Evolutionary conservation across 768 basidiomycete genomes (phyloP).

Genomic region (Xerocomellus chrysenteron): DNA sequence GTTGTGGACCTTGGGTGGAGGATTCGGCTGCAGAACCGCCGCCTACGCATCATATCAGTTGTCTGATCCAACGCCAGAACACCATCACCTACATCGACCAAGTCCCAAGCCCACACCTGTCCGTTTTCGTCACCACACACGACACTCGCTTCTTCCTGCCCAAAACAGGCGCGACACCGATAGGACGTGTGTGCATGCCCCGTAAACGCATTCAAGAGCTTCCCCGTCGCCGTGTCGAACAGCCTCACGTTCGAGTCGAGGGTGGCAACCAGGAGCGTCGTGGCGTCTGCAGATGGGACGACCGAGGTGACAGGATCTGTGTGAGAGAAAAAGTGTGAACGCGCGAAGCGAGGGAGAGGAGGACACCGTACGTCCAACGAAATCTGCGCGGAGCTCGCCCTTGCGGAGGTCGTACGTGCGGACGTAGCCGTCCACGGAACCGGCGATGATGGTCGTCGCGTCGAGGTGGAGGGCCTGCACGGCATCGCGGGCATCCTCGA

Average conservation of each 20-base stretch:
- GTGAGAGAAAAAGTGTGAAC: not conserved
- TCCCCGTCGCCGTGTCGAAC: conserved; percentile 82
- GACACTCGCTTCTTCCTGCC: conserved; percentile 77
- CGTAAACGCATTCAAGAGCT: conserved; percentile 79
- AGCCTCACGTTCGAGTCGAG: conserved; percentile 84
- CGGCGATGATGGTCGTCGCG: conserved; percentile 65
- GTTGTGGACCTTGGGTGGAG: conserved; percentile 75
- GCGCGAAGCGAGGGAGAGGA: not conserved
- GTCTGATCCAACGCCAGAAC: not conserved
- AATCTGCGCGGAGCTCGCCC: conserved; percentile 87
- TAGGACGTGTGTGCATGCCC: conserved; percentile 77
- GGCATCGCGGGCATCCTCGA: conserved; percentile 87
- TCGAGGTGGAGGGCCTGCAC: conserved; percentile 77
- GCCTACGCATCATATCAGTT: conserved; percentile 48
- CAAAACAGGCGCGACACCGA: conserved; percentile 79
- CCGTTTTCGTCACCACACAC: conserved; percentile 92
- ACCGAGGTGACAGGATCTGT: conserved; percentile 87
- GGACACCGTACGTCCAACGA: conserved; percentile 73
- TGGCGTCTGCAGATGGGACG: conserved; percentile 72
- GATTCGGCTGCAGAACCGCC: conserved; percentile 64
- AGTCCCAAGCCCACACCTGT: conserved; percentile 87
- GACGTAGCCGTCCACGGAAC: conserved; percentile 89
- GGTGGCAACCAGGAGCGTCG: conserved; percentile 78
- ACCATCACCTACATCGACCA: conserved; percentile 68
- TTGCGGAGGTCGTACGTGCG: conserved; percentile 94